phyloP scores from a whole-genome alignment of 2,329 filamentous ascomycete genomes.

The Zymoseptoria crescenta region DNA sequence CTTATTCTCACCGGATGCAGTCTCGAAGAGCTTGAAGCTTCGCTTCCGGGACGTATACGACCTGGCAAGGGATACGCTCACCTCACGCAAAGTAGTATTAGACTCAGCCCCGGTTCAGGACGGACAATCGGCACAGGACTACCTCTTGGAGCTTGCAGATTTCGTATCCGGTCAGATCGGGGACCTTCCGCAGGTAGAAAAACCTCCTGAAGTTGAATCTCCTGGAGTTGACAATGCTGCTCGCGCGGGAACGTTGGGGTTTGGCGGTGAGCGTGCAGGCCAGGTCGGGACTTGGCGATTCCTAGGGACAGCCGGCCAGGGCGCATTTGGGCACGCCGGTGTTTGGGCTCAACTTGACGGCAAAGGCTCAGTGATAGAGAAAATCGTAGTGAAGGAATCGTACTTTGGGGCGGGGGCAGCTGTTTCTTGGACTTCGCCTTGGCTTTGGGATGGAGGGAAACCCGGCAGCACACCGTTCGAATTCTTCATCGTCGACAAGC shows the following conservation, averaged over 20 bases:
- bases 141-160: background rate
- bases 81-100: background rate
- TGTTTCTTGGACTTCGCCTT: background rate
- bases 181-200: background rate
- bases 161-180: background rate
- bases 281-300: background rate
- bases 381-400: slow-evolving; percentile 2
- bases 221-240: background rate
- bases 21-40: background rate
- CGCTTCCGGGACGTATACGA: background rate
- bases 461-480: background rate
- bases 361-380: background rate
- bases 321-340: background rate
- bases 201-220: background rate
- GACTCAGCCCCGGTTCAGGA: background rate
- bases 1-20: background rate
- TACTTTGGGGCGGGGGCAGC: background rate
- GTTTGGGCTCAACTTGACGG: background rate
- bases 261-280: background rate
- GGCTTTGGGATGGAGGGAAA: background rate
- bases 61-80: background rate
- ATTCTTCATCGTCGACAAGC: background rate
- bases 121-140: background rate
- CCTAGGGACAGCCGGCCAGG: background rate
- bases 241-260: background rate